phyloP scores from a whole-genome alignment of 495 filamentous ascomycete species.

The Aspergillus conjunctus region DNA sequence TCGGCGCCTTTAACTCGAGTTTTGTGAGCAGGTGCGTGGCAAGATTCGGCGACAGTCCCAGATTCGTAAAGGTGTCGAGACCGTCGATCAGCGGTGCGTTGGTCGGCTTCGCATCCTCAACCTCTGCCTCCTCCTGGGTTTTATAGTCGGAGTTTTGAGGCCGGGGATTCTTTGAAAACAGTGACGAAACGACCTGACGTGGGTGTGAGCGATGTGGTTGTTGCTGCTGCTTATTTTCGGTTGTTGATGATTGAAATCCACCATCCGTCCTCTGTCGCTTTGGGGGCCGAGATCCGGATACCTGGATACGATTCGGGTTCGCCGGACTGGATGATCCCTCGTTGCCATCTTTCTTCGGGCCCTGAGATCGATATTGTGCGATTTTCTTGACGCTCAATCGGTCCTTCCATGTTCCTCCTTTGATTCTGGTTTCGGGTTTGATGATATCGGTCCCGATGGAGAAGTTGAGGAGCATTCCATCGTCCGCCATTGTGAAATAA shows the following conservation, averaged over 20 bases:
- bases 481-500: slow-evolving; percentile 72
- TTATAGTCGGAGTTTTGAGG: slow-evolving; percentile 57
- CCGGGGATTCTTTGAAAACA: slow-evolving; percentile 85
- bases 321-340: slow-evolving; percentile 20
- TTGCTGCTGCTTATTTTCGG: slow-evolving; percentile 25
- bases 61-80: slow-evolving; percentile 76
- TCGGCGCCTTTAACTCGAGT: slow-evolving; percentile 85
- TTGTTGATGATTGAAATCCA: slow-evolving; percentile 18
- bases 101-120: slow-evolving; percentile 70
- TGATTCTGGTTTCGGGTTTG: slow-evolving; percentile 69
- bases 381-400: slow-evolving; percentile 78
- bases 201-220: slow-evolving; percentile 35
- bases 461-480: slow-evolving; percentile 95
- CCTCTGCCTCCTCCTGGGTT: slow-evolving; percentile 41
- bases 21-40: slow-evolving; percentile 84
- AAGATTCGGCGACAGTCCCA: slow-evolving; percentile 76
- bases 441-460: slow-evolving; percentile 61
- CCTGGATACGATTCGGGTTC: slow-evolving; percentile 46
- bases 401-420: slow-evolving; percentile 90
- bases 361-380: slow-evolving; percentile 39
- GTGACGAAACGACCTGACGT: slow-evolving; percentile 75
- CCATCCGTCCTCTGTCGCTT: slow-evolving; percentile 45
- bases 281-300: slow-evolving; percentile 35
- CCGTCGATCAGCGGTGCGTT: slow-evolving; percentile 92
- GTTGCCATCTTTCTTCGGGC: slow-evolving; percentile 15